phyloP scores from a whole-genome alignment of 2,329 filamentous ascomycete species.

The Pseudocercospora fuligena region DNA sequence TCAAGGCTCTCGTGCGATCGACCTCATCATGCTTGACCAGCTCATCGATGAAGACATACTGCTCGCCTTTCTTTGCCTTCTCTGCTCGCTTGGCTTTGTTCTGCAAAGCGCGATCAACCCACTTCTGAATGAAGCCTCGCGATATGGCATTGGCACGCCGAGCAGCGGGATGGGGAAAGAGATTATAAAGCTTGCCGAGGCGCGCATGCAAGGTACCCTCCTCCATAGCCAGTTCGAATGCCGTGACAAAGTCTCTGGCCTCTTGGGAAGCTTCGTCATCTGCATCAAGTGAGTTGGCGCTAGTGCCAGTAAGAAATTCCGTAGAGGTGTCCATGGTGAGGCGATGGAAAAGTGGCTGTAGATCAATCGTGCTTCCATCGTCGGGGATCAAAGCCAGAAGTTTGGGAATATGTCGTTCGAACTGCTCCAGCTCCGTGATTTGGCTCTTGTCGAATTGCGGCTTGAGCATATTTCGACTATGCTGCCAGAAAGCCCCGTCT shows the following conservation, averaged over 20 bases:
- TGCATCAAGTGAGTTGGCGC: constrained; percentile 28
- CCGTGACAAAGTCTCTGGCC: constrained; percentile 18
- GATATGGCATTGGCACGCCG: constrained; percentile 5
- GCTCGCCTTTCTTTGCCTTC: constrained; percentile 13
- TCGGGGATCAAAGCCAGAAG: constrained; percentile 61
- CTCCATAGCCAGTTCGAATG: constrained; percentile 25
- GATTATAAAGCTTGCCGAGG: constrained; percentile 18
- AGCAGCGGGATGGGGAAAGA: constrained; percentile 17
- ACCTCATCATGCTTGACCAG: constrained; percentile 53
- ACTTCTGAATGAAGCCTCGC: constrained; percentile 17
- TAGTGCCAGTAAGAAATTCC: constrained; percentile 67
- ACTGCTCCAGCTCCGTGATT: constrained; percentile 57
- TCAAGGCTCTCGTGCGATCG: constrained; percentile 46
- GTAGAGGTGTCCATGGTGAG: constrained; percentile 70
- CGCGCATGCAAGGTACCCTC: constrained; percentile 10
- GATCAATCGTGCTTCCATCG: constrained; percentile 55
- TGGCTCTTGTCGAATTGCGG: constrained; percentile 57
- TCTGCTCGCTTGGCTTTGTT: constrained; percentile 15
- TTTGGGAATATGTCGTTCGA: constrained; percentile 62
- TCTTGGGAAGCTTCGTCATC: constrained; percentile 17
- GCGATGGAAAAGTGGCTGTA: constrained; percentile 66
- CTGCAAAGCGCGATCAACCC: constrained; percentile 25
- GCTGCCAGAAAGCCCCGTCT: constrained; percentile 43
- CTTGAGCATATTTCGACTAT: constrained; percentile 46
- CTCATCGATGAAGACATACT: constrained; percentile 60